Evolutionary conservation across 768 basidiomycete species (phyloP), one percentile per base, ranked within the genome.

Genomic region (Psilocybe cubensis): DNA sequence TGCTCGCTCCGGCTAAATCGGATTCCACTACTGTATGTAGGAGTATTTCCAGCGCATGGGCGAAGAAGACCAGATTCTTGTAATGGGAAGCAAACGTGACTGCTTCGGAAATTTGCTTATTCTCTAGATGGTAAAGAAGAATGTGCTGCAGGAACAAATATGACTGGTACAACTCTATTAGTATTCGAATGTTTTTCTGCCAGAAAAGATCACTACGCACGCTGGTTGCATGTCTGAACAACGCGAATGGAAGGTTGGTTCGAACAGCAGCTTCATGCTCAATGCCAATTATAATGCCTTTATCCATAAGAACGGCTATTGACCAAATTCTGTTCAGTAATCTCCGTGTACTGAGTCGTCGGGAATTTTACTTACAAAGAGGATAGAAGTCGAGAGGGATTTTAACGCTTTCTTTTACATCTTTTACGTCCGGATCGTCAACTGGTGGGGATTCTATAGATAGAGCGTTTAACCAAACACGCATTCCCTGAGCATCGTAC

Each of bases 241-340:
- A 88, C 12, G 90, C 88, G 68, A 97, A 97, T 1, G 94, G 85
- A 8, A 98, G 75, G 55, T 88, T 91, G 23, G 80, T 74, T 52
- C 92, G 82, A 14, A 88, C 80, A 2, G 86, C 88, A 2, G 85
- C 83, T 70, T 99, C 96, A 56, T 95, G 86, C 62, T 98, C 96
- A 24, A 91, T 92, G 7, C 96, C 96, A 63, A 98, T 95, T 61
- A 99, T 94, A 63, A 99, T 97, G 1, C 96, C 96, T 68, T 98
- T 99, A 72, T 98, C 96, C 95, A 98, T 98, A 23, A 99, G 82
- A 6, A 95, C 94, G 56, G 96, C 96, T 98, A 64, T 29, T 18
- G 40, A 11, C 52, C 28, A 33, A 59, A 33, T 59, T 56, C 17
- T 58, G 35, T n/a, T 58, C 23, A 41, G 10, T 14, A 25, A 29